Base-by-base conservation (phyloP, 2,329 filamentous ascomycete genomes). In the Parastagonospora nodorum region DNA sequence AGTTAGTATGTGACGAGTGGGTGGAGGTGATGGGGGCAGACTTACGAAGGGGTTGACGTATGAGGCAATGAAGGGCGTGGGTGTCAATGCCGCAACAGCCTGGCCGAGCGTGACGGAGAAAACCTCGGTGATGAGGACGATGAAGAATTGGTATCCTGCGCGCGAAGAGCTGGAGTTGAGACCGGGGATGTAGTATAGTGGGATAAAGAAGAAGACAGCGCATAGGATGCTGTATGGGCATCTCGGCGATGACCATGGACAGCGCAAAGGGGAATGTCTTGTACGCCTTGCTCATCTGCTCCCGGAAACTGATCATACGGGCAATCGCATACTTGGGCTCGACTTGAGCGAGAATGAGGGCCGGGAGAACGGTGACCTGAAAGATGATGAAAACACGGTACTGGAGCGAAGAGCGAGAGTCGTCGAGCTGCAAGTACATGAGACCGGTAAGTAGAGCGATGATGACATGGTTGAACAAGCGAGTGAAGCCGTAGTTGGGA, bases 301-400 rank as follows among this genome's bases (percentile, higher is more conserved):
- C 92, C 50, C 92, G 88, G 80, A 92, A 94, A 77, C 90, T 92
- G 57, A 95, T 87, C 67, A 89, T 81, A 37, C 91, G 84, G 55
- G 88, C 87, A 64, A 92, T 79, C 67, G 92, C 87, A 72, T 89
- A 96, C 77, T 92, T 92, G 35, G 88, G 85, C 73, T 96, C 88
- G 46, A 95, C 88, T 67, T 95, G 90, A 1, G 87, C 85, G 49
- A 96, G 84, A 71, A 96, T 90, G 28, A 95, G 80, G 1, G 89
- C 89, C 0, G 91, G 90, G 24, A 96, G 80, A 16, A 96, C 89
- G 0, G 90, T 91, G 44, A 92, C 85, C 71, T 95, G 90, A 83
- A 96, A 96, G 72, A 94, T 89, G 73, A 93, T 85, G 74, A 96
- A 96, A 55, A 96, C 83, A 53, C 88, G 87, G 78, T 94, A 89